A percentile compares a stretch with the other conserved stretches of the same genome.
Conservation (phyloP, 495 filamentous ascomycete species). For the Terfezia claveryi region DNA sequence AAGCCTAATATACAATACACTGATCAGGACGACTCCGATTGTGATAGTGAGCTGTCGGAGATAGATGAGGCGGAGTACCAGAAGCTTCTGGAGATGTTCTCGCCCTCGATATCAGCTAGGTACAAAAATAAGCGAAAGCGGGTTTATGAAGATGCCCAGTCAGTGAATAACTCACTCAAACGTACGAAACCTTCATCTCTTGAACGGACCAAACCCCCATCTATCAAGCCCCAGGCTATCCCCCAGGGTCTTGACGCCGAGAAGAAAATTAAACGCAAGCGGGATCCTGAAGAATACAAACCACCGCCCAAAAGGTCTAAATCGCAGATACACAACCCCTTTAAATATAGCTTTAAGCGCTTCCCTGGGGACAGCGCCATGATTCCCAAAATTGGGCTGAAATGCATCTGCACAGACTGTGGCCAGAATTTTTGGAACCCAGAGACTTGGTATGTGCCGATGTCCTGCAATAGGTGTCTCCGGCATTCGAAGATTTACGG, state of each 20-base stretch:
- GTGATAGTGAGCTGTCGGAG: conserved; percentile 1
- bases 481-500: conserved; percentile 90
- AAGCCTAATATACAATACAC: too few species aligned
- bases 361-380: conserved; percentile 52
- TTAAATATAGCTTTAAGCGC: conserved; percentile 23
- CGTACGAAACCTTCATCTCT: too few species aligned
- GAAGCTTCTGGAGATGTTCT: background rate
- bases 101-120: background rate
- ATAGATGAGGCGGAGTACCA: background rate
- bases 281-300: conserved; percentile 1
- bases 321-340: conserved; percentile 3
- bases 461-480: conserved; percentile 78
- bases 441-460: conserved; percentile 65
- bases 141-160: background rate
- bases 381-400: conserved; percentile 22
- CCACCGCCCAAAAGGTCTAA: conserved; percentile 1
- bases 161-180: too few species aligned
- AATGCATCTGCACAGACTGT: conserved; percentile 49
- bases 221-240: background rate
- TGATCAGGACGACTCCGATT: background rate
- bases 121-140: background rate
- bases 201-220: background rate
- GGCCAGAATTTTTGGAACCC: conserved; percentile 58
- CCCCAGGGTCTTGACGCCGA: background rate
- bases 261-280: background rate